Conservation (phyloP, 2,329 filamentous ascomycete genomes). For the Fusarium goolgardi region DNA sequence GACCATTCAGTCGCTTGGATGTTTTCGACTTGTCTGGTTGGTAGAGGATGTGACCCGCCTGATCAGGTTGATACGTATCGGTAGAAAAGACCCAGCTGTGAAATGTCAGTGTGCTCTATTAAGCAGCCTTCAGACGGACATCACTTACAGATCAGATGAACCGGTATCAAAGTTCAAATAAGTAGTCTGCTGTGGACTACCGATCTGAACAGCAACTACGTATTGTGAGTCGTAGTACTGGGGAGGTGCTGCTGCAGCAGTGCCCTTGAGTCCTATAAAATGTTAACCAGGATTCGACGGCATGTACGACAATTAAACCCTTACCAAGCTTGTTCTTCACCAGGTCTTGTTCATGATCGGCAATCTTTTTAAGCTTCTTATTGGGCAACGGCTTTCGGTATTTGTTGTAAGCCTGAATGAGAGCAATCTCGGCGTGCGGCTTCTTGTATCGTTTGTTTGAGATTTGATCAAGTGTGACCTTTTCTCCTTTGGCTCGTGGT, state of each 20-base stretch:
- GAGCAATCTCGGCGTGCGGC: slow-evolving; percentile 49
- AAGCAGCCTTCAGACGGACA: rapidly evolving
- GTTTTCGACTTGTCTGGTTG: slow-evolving; percentile 58
- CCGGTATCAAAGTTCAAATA: slow-evolving; percentile 77
- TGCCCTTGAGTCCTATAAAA: slow-evolving; percentile 35
- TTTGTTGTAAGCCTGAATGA: slow-evolving; percentile 53
- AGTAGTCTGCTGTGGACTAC: slow-evolving; percentile 66
- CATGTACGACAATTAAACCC: background rate
- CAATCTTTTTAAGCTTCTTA: slow-evolving; percentile 41
- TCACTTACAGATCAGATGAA: slow-evolving; percentile 60
- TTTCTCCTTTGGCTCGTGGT: slow-evolving; percentile 25
- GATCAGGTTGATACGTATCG: slow-evolving; percentile 60
- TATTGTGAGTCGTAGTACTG: slow-evolving; percentile 65
- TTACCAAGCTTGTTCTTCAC: slow-evolving; percentile 45
- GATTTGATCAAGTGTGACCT: slow-evolving; percentile 50
- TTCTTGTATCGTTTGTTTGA: slow-evolving; percentile 51
- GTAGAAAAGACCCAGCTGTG: slow-evolving; percentile 76
- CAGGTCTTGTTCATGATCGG: slow-evolving; percentile 29
- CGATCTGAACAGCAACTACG: slow-evolving; percentile 71
- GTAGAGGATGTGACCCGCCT: slow-evolving; percentile 68
- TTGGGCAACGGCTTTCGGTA: slow-evolving; percentile 51
- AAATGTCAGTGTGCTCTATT: slow-evolving; percentile 30
- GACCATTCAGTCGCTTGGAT: slow-evolving; percentile 54
- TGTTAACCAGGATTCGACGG: background rate
- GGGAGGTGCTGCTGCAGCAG: slow-evolving; percentile 46